Evolutionary conservation across 805 yeast species (phyloP).

Genomic region (Blastobotrys mokoenaii): DNA sequence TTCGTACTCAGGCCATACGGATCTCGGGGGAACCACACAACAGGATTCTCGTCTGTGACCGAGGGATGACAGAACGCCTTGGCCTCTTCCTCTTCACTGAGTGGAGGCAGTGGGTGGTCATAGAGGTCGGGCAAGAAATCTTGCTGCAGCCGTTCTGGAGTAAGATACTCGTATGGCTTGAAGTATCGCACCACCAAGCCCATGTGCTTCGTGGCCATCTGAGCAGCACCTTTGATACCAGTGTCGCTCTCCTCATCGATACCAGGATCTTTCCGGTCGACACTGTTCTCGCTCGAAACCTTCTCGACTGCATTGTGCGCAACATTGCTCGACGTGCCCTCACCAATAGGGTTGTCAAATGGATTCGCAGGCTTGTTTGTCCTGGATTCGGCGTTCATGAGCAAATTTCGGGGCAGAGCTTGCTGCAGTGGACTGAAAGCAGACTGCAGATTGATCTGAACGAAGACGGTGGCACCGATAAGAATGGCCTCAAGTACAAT

Average conservation of each 20-base stretch:
- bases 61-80: slow-evolving; percentile 77
- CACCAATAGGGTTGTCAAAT: not conserved
- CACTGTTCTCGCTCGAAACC: not conserved
- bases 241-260: slow-evolving; percentile 3
- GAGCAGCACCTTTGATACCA: not conserved
- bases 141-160: slow-evolving; percentile 25
- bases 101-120: slow-evolving; percentile 21
- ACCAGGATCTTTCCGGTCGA: not conserved
- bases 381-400: slow-evolving; percentile 1
- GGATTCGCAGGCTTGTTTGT: no score
- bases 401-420: slow-evolving; percentile 29
- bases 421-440: slow-evolving; percentile 58
- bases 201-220: not conserved
- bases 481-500: slow-evolving; percentile 65
- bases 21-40: slow-evolving; percentile 90
- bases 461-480: slow-evolving; percentile 55
- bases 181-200: slow-evolving; percentile 39
- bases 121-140: slow-evolving; percentile 25
- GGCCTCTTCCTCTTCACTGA: slow-evolving; percentile 36
- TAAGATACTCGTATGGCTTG: slow-evolving; percentile 45
- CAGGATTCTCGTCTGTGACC: slow-evolving; percentile 57
- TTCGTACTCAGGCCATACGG: slow-evolving; percentile 68
- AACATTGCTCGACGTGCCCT: not conserved
- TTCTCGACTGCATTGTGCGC: not conserved
- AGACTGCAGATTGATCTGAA: slow-evolving; percentile 52